Base-by-base conservation (phyloP, 805 yeast species). In the Jamesozyma spencerorum region DNA sequence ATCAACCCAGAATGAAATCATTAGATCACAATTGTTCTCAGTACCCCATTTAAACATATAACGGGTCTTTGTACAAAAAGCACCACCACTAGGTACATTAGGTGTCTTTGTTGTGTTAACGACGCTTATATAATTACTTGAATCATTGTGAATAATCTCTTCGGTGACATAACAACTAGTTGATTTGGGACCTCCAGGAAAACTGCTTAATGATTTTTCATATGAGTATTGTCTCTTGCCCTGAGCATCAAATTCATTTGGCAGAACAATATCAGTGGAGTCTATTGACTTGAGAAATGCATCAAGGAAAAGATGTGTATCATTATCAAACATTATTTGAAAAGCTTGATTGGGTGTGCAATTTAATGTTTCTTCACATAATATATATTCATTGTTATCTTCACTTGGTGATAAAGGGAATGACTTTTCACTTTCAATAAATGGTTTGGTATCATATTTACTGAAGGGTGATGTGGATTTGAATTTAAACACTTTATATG, bases 41-140 rank as follows among this genome's bases (percentile, higher is more conserved):
- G 66, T 68, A 0, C 70, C 86, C 97, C 98, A 92, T 2, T 81
- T 70, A 41, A 86, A 62, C 34, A 79, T 66, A 51, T 78, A 83
- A 45, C 83, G 69, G 0, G 95, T 85, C 46, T 77, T 71, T 1
- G 87, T 87, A 26, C 73, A 69, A 58, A 92, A 92, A 1, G 84
- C 72, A 33, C 72, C 72, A 4, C 99, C 99, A 52, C 88, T 82
- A 0, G 99, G 98, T 13, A 92, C 97, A 55, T 86, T 92, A 0
- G 98, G 99, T 0, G 98, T 88, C 31, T 65, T 67, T 0, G 90
- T 77, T 2, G 74, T 67, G 32, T 79, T 76, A 2, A 77, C 63
- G 2, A 86, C 77, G 43, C 77, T 71, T 27, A 85, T 73, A 47
- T 71, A 71, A 14, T 69, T 66, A 4, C 68, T 60, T 13, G 70